These are phyloP conservation scores for Boletus fagicola DNA, from an alignment of 768 basidiomycete species.

Conservation along the genomic window DNA sequence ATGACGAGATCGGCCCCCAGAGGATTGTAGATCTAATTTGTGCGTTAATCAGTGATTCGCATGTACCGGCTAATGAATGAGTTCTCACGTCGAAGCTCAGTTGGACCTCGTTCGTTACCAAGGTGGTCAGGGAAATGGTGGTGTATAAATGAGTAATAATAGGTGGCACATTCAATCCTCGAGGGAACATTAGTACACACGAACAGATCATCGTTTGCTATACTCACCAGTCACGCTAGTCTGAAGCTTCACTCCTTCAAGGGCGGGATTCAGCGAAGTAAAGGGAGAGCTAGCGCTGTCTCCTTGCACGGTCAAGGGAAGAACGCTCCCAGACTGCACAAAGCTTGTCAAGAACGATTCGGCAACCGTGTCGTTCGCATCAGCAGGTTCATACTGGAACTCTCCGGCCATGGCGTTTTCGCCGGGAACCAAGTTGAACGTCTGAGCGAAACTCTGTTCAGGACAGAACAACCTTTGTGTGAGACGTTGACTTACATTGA, in stretches of 20 bases:
- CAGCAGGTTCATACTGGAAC: conserved; percentile 64
- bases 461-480: not conserved
- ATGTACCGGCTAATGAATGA: not conserved
- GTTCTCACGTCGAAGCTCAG: conserved; percentile 56
- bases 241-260: conserved; percentile 50
- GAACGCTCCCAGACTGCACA: conserved; percentile 47
- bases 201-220: not conserved
- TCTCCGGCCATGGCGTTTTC: conserved; percentile 51
- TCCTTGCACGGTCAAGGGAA: conserved; percentile 58
- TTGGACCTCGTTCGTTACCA: conserved; percentile 49
- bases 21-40: conserved; percentile 51
- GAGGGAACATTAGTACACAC: not conserved
- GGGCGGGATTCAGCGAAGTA: conserved; percentile 52
- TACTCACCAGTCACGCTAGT: conserved; percentile 48
- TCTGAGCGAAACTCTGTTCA: conserved; percentile 32
- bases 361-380: conserved; percentile 66
- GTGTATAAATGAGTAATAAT: conserved; percentile 59
- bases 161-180: conserved; percentile 49
- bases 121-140: conserved; percentile 47
- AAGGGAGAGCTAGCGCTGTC: conserved; percentile 62
- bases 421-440: conserved; percentile 59
- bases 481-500: conserved; percentile 42
- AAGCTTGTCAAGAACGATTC: conserved; percentile 59
- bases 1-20: conserved; percentile 56
- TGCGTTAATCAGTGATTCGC: not conserved